Evolutionary conservation across 2,329 filamentous ascomycete genomes (phyloP).

Genomic region (Fusarium sp.): DNA sequence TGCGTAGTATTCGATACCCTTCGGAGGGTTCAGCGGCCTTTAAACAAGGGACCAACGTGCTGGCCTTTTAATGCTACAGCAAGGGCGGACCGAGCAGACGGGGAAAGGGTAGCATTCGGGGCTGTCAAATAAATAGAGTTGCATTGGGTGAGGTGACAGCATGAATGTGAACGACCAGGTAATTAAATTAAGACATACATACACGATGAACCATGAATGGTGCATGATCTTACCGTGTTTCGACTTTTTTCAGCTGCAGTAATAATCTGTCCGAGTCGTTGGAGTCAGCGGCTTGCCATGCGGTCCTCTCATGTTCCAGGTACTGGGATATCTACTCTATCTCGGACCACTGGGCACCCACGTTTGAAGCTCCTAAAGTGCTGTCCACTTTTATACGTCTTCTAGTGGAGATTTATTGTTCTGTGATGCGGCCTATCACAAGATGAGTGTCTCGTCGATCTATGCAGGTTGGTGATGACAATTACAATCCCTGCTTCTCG

Average conservation of each 20-base stretch:
- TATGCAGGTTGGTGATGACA: background rate
- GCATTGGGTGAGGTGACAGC: background rate
- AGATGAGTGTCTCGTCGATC: background rate
- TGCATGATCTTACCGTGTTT: background rate
- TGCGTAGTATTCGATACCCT: background rate
- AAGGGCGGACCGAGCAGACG: background rate
- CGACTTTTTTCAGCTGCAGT: background rate
- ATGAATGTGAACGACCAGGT: background rate
- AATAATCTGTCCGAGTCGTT: background rate
- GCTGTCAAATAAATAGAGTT: constrained; percentile 2
- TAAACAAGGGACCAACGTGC: background rate
- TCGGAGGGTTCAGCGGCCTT: background rate
- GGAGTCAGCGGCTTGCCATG: background rate
- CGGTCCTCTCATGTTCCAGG: background rate
- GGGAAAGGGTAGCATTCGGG: constrained; percentile 9
- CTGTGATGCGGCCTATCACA: background rate
- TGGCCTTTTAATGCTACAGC: background rate
- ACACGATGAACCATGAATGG: background rate
- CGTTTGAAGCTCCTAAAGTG: background rate
- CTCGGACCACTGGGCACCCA: background rate
- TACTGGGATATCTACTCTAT: background rate
- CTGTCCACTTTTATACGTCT: background rate
- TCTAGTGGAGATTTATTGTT: background rate
- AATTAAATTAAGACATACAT: background rate
- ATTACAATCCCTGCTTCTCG: background rate